Conservation (phyloP, 306 rosid genomes). For the Fragaria nilgerrensis region DNA sequence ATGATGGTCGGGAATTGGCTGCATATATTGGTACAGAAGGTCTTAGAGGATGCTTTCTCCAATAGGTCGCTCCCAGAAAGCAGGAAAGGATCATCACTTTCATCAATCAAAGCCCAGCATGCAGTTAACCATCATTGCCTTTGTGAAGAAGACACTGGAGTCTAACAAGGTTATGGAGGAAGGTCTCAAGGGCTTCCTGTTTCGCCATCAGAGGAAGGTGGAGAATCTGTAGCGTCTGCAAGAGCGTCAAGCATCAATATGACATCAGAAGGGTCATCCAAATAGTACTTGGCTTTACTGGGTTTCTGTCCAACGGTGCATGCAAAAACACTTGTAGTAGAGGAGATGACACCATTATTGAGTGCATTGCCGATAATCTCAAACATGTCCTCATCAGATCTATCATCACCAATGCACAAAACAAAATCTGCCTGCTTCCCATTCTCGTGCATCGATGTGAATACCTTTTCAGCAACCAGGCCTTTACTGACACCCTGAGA, state of each 20-base stretch:
- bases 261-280: conserved; percentile 64
- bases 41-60: conserved; percentile 2
- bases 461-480: conserved; percentile 55
- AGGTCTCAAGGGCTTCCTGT: conserved; percentile 20
- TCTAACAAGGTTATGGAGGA: conserved; percentile 15
- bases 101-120: conserved; percentile 16
- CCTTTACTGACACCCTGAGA: conserved; percentile 72
- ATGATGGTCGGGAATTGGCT: conserved; percentile 2
- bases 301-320: conserved; percentile 79
- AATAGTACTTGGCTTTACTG: conserved; percentile 66
- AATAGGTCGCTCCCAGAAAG: conserved; percentile 9
- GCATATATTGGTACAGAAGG: neutral
- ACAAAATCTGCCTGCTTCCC: conserved; percentile 62
- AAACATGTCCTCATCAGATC: conserved; percentile 77
- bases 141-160: conserved; percentile 16
- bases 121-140: conserved; percentile 13
- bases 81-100: conserved; percentile 5
- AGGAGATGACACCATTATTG: conserved; percentile 34
- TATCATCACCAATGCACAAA: conserved; percentile 61
- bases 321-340: conserved; percentile 45
- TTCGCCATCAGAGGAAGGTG: conserved; percentile 30
- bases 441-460: conserved; percentile 38
- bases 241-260: conserved; percentile 56
- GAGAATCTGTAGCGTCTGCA: conserved; percentile 44
- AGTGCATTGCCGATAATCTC: conserved; percentile 50